Percentiles rank a stretch among this genome's conserved stretches.
phyloP scores from a whole-genome alignment of 495 filamentous ascomycete genomes.

The Lasiosphaeria ovina region DNA sequence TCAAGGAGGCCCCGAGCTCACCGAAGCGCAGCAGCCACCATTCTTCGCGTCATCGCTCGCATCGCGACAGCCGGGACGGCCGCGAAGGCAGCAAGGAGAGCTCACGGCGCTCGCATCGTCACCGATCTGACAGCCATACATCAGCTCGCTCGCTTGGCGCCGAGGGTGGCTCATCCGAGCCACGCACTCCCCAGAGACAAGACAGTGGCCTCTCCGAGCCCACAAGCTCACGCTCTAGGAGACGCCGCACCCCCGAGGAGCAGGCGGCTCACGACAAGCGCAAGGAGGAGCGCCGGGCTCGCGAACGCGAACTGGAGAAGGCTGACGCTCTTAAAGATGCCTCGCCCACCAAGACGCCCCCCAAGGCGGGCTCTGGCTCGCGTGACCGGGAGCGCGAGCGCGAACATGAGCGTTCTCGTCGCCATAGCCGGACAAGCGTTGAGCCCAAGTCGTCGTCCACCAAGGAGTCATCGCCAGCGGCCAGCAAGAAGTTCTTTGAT shows the following conservation, averaged over 20 bases:
- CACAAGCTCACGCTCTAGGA: conserved; percentile 28
- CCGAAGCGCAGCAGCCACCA: conserved; percentile 37
- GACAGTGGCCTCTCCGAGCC: conserved; percentile 37
- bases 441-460: conserved; percentile 28
- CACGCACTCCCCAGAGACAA: conserved; percentile 29
- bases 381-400: conserved; percentile 25
- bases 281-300: conserved; percentile 36
- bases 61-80: conserved; percentile 30
- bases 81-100: conserved; percentile 32
- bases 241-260: conserved; percentile 43
- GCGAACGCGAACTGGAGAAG: conserved; percentile 25
- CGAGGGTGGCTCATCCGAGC: conserved; percentile 18
- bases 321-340: conserved; percentile 12
- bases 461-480: conserved; percentile 21
- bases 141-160: conserved; percentile 30
- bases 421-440: conserved; percentile 34
- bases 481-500: conserved; percentile 43
- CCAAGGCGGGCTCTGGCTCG: conserved; percentile 6
- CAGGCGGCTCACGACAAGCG: conserved; percentile 44
- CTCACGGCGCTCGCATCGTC: conserved; percentile 33
- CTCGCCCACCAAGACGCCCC: conserved; percentile 14
- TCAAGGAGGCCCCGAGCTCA: conserved; percentile 24
- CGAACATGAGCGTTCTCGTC: conserved; percentile 34
- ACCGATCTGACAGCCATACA: conserved; percentile 33
- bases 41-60: conserved; percentile 32